Base-by-base conservation (phyloP, 2,329 filamentous ascomycete species). In the Kalmusia sp. region DNA sequence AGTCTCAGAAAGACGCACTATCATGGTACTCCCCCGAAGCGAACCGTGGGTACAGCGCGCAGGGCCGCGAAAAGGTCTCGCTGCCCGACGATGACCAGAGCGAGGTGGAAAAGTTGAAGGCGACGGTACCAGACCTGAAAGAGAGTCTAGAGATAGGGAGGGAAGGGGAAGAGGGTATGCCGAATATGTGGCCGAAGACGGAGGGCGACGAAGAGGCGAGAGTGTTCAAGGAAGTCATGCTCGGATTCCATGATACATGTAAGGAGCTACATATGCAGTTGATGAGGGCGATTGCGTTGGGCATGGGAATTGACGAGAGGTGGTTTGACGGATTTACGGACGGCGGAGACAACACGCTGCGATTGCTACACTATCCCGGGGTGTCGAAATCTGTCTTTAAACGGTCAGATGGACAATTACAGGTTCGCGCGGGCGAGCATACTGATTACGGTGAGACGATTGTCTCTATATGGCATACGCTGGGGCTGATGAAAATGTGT, bases 241-340 rank as follows among this genome's bases (percentile, higher is more conserved):
- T 87, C 43, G 74, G 74, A 3, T 97, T 97, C 74, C 90, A 89
- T 62, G 81, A 81, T n/a, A 80, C 81, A 55, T 96, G 92, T 75
- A 90, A 92, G 71, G 71, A 77, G 12, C 73, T 97, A 50, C 90
- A 97, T 72, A 79, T 85, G 24, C 80, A 92, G 58, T 84, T 96
- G 17, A 96, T 96, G 91, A 81, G 88, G 4, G 90, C 91, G 7
- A 91, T 96, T 57, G 91, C 91, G 0, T 77, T 93, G n/a, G 92
- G 89, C 0, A 86, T 96, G 84, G 87, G 83, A 0, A 78, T 95
- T 14, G 83, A 87, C 0, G 83, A 87, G 65, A 66, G 64, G 3
- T 96, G 88, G 80, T 97, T 97, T 65, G 91, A 96, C 64, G 64
- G 71, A 4, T 96, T 84, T 68, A 87, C 91, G 0, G 84, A 89